Base-by-base conservation (phyloP, 495 filamentous ascomycete genomes). In the Penicillium pulvis region DNA sequence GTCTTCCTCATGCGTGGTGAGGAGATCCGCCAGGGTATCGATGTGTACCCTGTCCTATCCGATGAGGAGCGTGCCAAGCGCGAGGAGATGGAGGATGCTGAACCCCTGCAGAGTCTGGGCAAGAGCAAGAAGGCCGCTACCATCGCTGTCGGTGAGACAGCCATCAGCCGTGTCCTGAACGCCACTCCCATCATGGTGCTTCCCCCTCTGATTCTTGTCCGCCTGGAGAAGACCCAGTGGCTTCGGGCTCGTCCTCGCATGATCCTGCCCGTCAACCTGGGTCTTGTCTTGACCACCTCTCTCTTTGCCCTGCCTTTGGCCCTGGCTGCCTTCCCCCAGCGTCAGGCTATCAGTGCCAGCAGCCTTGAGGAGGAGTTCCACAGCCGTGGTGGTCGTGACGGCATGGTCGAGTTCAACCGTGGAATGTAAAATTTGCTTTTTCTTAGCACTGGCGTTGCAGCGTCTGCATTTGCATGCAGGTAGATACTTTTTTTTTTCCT, bases 1-100 rank as follows among this genome's bases (percentile, higher is more conserved):
- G 95, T 97, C 33, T 93, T 96, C 78, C 81, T 98, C 57, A 98
- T 98, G 94, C 90, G 94, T 62, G 89, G 91, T 51, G 93, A 96
- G 72, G 94, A 98, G 75, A 96, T 98, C 59, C 80, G 91, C 66
- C 84, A 80, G 47, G 94, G 94, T 12, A 98, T 98, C 68, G 93
- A 98, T 73, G 87, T 98, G n/a, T 97, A 86, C 77, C 92, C 91
- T 0, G 84, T 87, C 23, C 80, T 88, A 1, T 74, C 72, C 4
- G 71, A 66, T 6, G 66, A 54, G 9, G 71, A 75, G 51, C 67
- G 68, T 42, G 64, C 67, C 45, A 77, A 78, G 65, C 79, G 86
- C 36, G 83, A 79, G 19, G 81, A 84, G 60, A 78, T 82, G 16
- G 78, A 65, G 33, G 61, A 69, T 24, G 59, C 53, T 10, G 51